Percentiles rank a stretch among this genome's conserved stretches.
These are phyloP conservation scores for Colletotrichum phormii DNA, from an alignment of 2,329 filamentous ascomycete genomes.

Conservation along the genomic window DNA sequence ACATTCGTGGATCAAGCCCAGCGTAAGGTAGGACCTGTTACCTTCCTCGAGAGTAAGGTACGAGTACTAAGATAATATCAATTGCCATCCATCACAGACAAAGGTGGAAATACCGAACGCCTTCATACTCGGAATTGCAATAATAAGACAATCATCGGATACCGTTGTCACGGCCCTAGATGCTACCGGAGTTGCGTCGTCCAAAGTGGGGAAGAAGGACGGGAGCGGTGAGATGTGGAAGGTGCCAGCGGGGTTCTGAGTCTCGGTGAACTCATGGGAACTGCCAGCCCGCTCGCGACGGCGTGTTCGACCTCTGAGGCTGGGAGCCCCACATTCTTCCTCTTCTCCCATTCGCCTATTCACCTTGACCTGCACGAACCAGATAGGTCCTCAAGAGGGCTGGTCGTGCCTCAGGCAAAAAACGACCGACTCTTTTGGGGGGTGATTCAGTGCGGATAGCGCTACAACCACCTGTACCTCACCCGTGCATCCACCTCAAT, in stretches of 20 bases:
- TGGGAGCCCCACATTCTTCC: not conserved
- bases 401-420: conserved; percentile 29
- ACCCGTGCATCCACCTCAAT: conserved; percentile 46
- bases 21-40: too few relatives aligned
- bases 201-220: conserved; percentile 21
- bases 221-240: conserved; percentile 17
- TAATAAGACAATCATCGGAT: not conserved
- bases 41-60: too few relatives aligned
- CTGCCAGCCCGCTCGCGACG: conserved; percentile 12
- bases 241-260: conserved; percentile 30
- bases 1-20: too few relatives aligned
- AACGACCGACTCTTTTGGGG: conserved; percentile 17
- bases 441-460: conserved; percentile 37
- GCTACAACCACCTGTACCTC: conserved; percentile 38
- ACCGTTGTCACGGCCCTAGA: not conserved
- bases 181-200: conserved; percentile 17
- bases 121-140: too few relatives aligned
- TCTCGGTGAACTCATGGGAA: conserved; percentile 22
- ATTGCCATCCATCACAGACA: too few relatives aligned
- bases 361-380: not conserved
- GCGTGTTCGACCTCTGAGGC: conserved; percentile 9
- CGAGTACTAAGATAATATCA: too few relatives aligned
- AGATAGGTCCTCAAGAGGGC: not conserved
- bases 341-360: conserved; percentile 18
- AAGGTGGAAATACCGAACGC: too few relatives aligned